Evolutionary conservation across 2,329 filamentous ascomycete genomes (phyloP), one percentile per base, ranked within the genome.

Genomic region (Cladosporium sp.): DNA sequence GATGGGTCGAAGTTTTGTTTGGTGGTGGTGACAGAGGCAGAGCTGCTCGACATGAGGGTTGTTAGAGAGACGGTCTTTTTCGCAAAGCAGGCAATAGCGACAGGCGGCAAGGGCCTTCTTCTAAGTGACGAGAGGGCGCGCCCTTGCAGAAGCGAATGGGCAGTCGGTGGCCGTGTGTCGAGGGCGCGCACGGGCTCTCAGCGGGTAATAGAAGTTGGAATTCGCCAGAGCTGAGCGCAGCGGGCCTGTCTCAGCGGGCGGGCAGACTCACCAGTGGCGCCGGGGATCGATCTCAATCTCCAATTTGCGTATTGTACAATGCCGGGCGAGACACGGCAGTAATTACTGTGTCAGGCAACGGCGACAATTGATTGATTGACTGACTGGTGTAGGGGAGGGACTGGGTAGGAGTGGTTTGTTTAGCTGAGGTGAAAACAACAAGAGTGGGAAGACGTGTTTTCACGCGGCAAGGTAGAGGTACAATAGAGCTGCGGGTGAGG

Each of bases 61-160:
- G 18, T 47, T 47, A 47, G 43, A 47, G 39, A 32, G 43, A 39
- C 36, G 32, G 36, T 39, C 39, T 34, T 47, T 13, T 5, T 5
- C 9, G 43, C n/a, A 34, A 32, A 36, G 32, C n/a, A n/a, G 11
- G 12, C 5, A 44, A 32, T 32, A 43, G 42, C 32, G 27, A 17
- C 27, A 7, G 43, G 43, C 22, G 40, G 43, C 43, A 47, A 47
- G 43, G 43, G 43, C 37, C 37, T 39, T 15, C 13, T 36, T 36
- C 32, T 17, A 36, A 36, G 22, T 17, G 32, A 36, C 32, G 32
- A 15, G 32, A 36, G 32, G 22, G 22, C 32, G 15, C 32, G 32
- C 32, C 32, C 32, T 36, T 36, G 32, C 32, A 36, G 32, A n/a
- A 36, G 13, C 13, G 32, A 17, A n/a, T 17, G 13, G 32, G 32